Conservation (phyloP, 2,329 filamentous ascomycete genomes). For the Cladosporium austrohemisphaericum region DNA sequence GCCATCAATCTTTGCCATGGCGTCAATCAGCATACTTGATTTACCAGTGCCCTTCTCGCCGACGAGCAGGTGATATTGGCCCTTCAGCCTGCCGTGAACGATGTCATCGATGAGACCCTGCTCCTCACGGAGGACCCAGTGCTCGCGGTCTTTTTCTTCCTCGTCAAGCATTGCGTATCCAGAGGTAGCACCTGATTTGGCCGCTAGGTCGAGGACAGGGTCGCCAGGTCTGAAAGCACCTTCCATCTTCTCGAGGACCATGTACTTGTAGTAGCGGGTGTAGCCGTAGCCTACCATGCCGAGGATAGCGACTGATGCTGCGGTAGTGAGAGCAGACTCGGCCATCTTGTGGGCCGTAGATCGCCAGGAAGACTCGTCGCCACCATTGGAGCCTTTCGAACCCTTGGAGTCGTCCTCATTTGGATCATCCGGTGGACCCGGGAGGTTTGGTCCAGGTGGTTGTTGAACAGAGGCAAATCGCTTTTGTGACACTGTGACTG, state of each 20-base stretch:
- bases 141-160: constrained; percentile 53
- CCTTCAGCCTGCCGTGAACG: constrained; percentile 65
- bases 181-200: constrained; percentile 36
- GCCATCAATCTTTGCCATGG: constrained; percentile 88
- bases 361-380: constrained; percentile 24
- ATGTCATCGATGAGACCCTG: constrained; percentile 80
- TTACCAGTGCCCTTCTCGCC: constrained; percentile 97
- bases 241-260: constrained; percentile 89
- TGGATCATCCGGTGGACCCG: constrained; percentile 21
- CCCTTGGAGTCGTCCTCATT: constrained; percentile 18
- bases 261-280: constrained; percentile 64
- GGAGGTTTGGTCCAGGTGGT: constrained; percentile 20
- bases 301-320: constrained; percentile 49
- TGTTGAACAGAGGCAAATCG: constrained; percentile 14
- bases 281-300: constrained; percentile 64
- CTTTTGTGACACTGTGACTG: constrained; percentile 5
- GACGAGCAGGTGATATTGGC: constrained; percentile 87
- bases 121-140: constrained; percentile 82
- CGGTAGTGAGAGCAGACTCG: constrained; percentile 49
- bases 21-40: constrained; percentile 92
- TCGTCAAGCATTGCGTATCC: constrained; percentile 29
- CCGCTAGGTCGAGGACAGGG: constrained; percentile 61
- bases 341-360: constrained; percentile 50
- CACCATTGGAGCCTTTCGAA: constrained; percentile 10
- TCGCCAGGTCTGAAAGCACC: constrained; percentile 90